Evolutionary conservation across 345 rosid species (phyloP), one percentile per base, ranked within the genome.

Genomic region (Arabis hirsuta): DNA sequence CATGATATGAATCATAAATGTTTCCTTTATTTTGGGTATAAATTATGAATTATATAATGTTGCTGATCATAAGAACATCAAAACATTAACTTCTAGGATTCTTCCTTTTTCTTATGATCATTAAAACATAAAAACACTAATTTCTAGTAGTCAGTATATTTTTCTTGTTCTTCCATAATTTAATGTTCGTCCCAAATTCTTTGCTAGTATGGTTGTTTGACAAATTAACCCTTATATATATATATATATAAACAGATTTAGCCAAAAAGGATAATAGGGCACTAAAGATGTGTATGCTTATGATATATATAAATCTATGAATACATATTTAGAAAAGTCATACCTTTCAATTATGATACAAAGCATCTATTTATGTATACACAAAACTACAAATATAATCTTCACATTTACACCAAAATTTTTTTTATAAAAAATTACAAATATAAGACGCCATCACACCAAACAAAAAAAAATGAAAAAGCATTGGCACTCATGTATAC

Each of bases 41-140:
- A 19, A 57, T 13, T 10, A 3, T 57, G 24, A 22, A 2, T 13
- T 10, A 39, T 10, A 9, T n/a, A 38, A 13, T 42, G 64, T 12
- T 39, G 38, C 46, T 42, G 36, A 22, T 46, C 65, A 22, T 41
- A 41, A 41, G 36, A 43, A 26, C 65, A 24, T 61, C 13, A 61
- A 43, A 42, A 8, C 50, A 41, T 59, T 22, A 32, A 5, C 22
- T 41, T 22, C 4, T 20, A 42, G 6, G 22, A 59, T 7, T 41
- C 38, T 59, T 59, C 6, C 12, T 36, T 12, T 55, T 32, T 29
- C 32, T 29, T 4, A 29, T 41, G 36, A 22, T 45, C 65, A 22
- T 41, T 22, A 41, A 19, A 43, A 26, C 65, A 24, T 61, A 26
- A 61, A 43, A 42, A 13, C 34, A 41, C 39, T 12, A 31, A 4